These are phyloP conservation scores for Phialophora macrospora DNA, from an alignment of 2,329 filamentous ascomycete species.

Conservation along the genomic window DNA sequence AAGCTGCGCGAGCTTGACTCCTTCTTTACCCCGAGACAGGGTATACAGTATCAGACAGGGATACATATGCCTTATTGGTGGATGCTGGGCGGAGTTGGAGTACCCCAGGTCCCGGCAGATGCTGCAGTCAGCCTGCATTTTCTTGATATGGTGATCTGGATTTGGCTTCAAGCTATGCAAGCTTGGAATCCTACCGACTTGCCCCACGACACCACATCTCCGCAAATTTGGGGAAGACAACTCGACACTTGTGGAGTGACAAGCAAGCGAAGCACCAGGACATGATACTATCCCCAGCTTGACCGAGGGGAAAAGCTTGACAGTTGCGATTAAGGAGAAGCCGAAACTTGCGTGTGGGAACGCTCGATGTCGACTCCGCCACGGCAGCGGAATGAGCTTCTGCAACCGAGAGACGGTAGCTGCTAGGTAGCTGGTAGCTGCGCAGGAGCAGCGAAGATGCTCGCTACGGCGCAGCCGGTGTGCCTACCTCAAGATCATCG, in stretches of 20 bases:
- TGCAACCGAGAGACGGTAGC: not conserved
- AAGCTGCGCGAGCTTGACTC: conserved; percentile 7
- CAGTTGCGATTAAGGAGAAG: not conserved
- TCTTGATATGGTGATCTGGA: conserved; percentile 8
- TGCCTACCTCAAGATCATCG: not conserved
- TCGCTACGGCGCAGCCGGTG: not conserved
- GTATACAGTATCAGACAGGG: not conserved
- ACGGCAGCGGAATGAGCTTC: not conserved
- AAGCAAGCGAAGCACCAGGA: not conserved
- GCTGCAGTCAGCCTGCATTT: not conserved
- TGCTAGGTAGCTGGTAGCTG: not conserved
- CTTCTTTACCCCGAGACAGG: conserved; percentile 11
- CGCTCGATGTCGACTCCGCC: not conserved
- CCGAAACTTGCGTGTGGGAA: not conserved
- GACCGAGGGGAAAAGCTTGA: not conserved
- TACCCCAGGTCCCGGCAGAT: not conserved
- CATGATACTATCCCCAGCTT: not conserved
- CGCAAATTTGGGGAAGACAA: conserved; percentile 19
- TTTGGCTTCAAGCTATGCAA: not conserved
- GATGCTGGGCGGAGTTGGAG: conserved; percentile 7
- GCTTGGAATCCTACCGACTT: not conserved
- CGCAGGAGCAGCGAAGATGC: not conserved
- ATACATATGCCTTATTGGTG: not conserved
- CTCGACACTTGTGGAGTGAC: not conserved
- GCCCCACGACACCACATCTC: conserved; percentile 12